Evolutionary conservation across 805 yeast species (phyloP).

Genomic region (Wickerhamomyces xylosicus): DNA sequence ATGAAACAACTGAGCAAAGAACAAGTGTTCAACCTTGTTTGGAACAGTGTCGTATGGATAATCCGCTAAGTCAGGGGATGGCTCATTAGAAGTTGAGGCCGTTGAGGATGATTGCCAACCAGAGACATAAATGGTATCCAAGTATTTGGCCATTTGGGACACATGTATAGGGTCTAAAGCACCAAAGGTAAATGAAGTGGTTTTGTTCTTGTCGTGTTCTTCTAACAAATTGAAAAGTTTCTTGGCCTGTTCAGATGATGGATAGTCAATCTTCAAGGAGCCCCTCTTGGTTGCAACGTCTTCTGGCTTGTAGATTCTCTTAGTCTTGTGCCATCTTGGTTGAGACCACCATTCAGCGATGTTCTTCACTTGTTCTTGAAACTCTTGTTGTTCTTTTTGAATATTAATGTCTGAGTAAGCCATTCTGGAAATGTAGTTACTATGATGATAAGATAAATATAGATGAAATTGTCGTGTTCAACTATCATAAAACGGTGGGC

Average conservation of each 20-base stretch:
- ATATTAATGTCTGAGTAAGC: slow-evolving; percentile 8
- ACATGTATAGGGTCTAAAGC: slow-evolving; percentile 95
- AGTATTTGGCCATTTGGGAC: slow-evolving; percentile 92
- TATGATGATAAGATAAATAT: too few relatives aligned
- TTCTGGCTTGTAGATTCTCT: slow-evolving; percentile 79
- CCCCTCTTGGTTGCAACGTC: slow-evolving; percentile 89
- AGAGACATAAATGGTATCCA: slow-evolving; percentile 86
- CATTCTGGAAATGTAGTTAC: too few relatives aligned
- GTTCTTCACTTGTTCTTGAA: slow-evolving; percentile 46
- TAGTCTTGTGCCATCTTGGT: slow-evolving; percentile 86
- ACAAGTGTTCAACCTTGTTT: slow-evolving; percentile 92
- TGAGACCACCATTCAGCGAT: slow-evolving; percentile 87
- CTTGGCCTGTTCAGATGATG: slow-evolving; percentile 72
- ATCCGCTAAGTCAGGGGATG: slow-evolving; percentile 97
- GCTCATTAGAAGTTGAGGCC: slow-evolving; percentile 95
- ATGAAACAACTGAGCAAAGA: slow-evolving; percentile 94
- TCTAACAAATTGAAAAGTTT: slow-evolving; percentile 63
- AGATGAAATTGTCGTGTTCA: too few relatives aligned
- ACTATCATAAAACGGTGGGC: too few relatives aligned
- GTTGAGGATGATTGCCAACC: slow-evolving; percentile 99
- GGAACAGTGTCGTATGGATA: slow-evolving; percentile 99
- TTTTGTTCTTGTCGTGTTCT: slow-evolving; percentile 62
- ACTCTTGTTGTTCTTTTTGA: slow-evolving; percentile 15
- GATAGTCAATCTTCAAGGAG: slow-evolving; percentile 59
- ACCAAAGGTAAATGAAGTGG: slow-evolving; percentile 86